phyloP scores from a whole-genome alignment of 805 yeast genomes.

The Scheffersomyces spartinae region DNA sequence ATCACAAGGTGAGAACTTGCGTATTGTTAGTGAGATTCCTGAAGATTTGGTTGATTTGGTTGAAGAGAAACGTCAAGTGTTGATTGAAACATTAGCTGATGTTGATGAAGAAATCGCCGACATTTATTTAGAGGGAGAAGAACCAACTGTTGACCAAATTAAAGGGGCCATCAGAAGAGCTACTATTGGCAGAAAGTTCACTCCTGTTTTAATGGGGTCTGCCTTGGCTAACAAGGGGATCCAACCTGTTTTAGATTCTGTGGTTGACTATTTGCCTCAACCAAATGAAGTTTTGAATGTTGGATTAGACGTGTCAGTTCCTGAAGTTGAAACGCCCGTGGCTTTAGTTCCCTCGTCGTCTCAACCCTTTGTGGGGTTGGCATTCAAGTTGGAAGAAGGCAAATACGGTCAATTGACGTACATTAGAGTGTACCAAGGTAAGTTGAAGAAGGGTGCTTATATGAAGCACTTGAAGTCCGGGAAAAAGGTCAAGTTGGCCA shows the following conservation, averaged over 20 bases:
- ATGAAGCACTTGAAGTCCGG: constrained; percentile 86
- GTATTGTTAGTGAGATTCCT: constrained; percentile 54
- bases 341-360: constrained; percentile 59
- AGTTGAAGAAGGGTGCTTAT: constrained; percentile 78
- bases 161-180: constrained; percentile 86
- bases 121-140: constrained; percentile 78
- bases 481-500: constrained; percentile 83
- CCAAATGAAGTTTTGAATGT: constrained; percentile 89
- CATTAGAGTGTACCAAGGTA: constrained; percentile 94
- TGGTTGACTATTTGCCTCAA: constrained; percentile 89
- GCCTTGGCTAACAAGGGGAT: constrained; percentile 95
- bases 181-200: constrained; percentile 89
- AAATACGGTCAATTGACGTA: constrained; percentile 96
- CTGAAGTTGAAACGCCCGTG: constrained; percentile 51
- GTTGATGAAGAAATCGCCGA: constrained; percentile 98
- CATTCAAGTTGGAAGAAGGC: constrained; percentile 99
- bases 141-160: constrained; percentile 76
- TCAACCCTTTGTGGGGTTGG: constrained; percentile 87
- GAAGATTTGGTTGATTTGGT: constrained; percentile 70
- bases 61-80: constrained; percentile 75
- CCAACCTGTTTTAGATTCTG: constrained; percentile 92
- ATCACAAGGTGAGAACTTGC: constrained; percentile 72
- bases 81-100: constrained; percentile 93
- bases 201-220: constrained; percentile 99
- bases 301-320: constrained; percentile 63